These are phyloP conservation scores for Gaeumannomyces tritici DNA, from an alignment of 2,329 filamentous ascomycete species.

Conservation along the genomic window DNA sequence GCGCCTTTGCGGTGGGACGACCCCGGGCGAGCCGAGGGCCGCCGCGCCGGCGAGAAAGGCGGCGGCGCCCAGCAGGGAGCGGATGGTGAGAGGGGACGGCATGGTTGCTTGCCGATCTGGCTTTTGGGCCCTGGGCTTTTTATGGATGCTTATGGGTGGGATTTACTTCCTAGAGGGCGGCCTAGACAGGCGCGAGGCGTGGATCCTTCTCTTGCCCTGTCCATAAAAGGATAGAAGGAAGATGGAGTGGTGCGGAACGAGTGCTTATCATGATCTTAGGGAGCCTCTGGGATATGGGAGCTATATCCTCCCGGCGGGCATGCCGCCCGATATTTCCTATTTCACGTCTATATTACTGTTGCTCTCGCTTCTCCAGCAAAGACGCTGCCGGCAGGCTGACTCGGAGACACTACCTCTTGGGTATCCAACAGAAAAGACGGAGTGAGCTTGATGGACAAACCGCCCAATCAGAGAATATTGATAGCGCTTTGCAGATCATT, in stretches of 20 bases:
- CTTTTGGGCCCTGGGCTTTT: too few relatives aligned
- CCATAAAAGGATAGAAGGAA: too few relatives aligned
- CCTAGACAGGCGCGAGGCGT: too few relatives aligned
- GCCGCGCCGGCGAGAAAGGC: constrained; percentile 2
- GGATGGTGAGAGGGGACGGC: neutral
- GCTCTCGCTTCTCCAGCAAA: neutral
- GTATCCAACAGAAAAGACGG: neutral
- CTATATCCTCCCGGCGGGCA: neutral
- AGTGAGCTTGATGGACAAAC: neutral
- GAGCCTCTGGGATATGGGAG: neutral
- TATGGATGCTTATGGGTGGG: too few relatives aligned
- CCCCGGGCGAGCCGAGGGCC: constrained; percentile 1
- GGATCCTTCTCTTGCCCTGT: too few relatives aligned
- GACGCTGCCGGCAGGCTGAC: neutral
- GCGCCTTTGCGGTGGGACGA: constrained; percentile 1
- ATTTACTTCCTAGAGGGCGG: too few relatives aligned
- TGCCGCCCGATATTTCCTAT: neutral
- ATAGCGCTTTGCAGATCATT: too few relatives aligned
- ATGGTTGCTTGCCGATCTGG: too few relatives aligned
- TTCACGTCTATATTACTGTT: neutral
- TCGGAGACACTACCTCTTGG: neutral
- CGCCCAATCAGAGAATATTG: too few relatives aligned
- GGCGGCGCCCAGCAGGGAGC: constrained; percentile 6
- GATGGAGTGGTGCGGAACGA: too few relatives aligned
- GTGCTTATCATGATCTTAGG: too few relatives aligned